Evolutionary conservation across 306 rosid species (phyloP).

Genomic region (Cucurbita maxima): DNA sequence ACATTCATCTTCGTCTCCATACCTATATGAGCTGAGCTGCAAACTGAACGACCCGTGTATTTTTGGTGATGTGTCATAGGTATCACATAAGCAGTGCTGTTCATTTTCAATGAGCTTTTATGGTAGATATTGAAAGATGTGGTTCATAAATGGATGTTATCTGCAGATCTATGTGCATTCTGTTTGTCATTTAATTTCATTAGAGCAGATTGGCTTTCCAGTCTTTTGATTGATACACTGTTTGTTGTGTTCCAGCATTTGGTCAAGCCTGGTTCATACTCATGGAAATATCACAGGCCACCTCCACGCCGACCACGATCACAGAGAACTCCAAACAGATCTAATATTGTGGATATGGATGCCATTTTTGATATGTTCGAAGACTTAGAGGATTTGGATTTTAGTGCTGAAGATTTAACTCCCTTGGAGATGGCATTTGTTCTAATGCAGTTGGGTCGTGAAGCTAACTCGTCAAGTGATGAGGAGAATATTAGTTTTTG

Average conservation of each 20-base stretch:
- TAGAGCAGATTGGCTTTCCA: constrained; percentile 24
- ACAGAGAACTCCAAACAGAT: constrained; percentile 18
- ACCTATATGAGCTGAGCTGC: not conserved
- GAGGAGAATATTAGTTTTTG: constrained; percentile 15
- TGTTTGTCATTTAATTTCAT: constrained; percentile 17
- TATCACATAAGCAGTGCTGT: not conserved
- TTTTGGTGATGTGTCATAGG: not conserved
- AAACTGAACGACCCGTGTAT: not conserved
- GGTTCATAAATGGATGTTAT: not conserved
- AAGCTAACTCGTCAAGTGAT: constrained; percentile 25
- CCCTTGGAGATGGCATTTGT: constrained; percentile 14
- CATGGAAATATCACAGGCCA: constrained; percentile 33
- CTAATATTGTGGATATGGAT: constrained; percentile 18
- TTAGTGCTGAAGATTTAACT: constrained; percentile 12
- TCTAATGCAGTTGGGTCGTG: constrained; percentile 17
- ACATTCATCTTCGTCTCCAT: not conserved
- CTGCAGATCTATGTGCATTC: constrained; percentile 14
- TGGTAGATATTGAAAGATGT: constrained; percentile 3
- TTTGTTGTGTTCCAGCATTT: constrained; percentile 52
- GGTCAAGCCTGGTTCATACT: constrained; percentile 39
- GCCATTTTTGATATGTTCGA: constrained; percentile 18
- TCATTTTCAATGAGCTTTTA: not conserved
- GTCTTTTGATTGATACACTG: constrained; percentile 38
- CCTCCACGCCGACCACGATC: constrained; percentile 32
- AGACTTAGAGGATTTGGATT: constrained; percentile 12